Conservation (phyloP, 345 rosid genomes). For the Citrus trifoliata region DNA sequence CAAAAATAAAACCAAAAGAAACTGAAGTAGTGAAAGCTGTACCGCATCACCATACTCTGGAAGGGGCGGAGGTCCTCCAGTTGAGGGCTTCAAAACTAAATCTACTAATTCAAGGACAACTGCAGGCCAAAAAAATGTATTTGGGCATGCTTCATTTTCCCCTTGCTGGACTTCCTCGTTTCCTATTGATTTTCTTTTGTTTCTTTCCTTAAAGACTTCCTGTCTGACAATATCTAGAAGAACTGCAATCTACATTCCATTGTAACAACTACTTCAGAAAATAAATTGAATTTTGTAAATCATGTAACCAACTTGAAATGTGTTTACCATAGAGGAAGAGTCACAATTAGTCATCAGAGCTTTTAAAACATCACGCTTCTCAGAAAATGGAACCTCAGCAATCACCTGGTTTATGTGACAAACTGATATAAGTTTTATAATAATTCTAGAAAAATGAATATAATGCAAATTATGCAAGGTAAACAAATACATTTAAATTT, state of each 20-base stretch:
- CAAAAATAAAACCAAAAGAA: background rate
- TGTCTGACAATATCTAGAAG: conserved; percentile 74
- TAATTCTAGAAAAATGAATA: background rate
- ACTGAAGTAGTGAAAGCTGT: background rate
- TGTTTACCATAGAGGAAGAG: conserved; percentile 84
- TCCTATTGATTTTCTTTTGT: conserved; percentile 12
- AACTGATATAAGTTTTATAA: background rate
- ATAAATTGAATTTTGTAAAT: conserved; percentile 5
- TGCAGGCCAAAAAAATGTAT: conserved; percentile 36
- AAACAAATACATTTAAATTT: background rate
- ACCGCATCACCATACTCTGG: conserved; percentile 84
- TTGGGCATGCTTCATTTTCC: conserved; percentile 22
- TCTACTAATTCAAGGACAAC: conserved; percentile 67
- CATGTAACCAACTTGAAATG: background rate
- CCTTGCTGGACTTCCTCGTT: conserved; percentile 17
- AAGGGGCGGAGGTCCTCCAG: conserved; percentile 82
- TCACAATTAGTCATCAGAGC: conserved; percentile 52
- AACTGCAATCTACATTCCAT: conserved; percentile 58
- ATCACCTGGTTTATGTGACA: conserved; percentile 49
- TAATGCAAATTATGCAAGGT: background rate
- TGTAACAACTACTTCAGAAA: conserved; percentile 16
- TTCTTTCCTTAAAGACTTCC: conserved; percentile 40
- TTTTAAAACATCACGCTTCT: conserved; percentile 55
- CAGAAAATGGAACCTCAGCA: conserved; percentile 66
- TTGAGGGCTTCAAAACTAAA: conserved; percentile 65